Conservation (phyloP, 2,329 filamentous ascomycete species). For the Penicillium sclerotiorum region DNA sequence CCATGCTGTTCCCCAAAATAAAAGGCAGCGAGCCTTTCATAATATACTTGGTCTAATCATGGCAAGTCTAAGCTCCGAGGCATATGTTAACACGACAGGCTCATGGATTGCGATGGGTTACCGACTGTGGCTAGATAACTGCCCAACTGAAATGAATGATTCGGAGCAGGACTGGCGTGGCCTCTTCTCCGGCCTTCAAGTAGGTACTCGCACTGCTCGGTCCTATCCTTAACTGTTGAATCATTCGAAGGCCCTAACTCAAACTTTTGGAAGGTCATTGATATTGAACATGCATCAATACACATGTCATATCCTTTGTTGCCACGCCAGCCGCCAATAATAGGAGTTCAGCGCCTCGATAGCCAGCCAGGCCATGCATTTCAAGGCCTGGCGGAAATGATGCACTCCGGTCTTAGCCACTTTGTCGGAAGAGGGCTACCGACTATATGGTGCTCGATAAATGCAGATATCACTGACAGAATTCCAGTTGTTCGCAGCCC, state of each 20-base stretch:
- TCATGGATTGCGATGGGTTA: constrained; percentile 36
- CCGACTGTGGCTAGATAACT: constrained; percentile 31
- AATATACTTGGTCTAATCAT: constrained; percentile 34
- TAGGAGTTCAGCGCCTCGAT: constrained; percentile 22
- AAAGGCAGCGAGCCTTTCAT: constrained; percentile 22
- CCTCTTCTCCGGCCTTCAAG: constrained; percentile 31
- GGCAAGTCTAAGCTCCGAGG: constrained; percentile 35
- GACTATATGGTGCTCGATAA: constrained; percentile 33
- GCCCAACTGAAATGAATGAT: constrained; percentile 15
- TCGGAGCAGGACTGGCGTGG: constrained; percentile 26
- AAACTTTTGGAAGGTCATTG: constrained; percentile 24
- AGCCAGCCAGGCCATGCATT: constrained; percentile 28
- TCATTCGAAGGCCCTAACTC: too few relatives aligned
- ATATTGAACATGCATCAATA: constrained; percentile 36
- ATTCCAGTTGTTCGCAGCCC: constrained; percentile 16
- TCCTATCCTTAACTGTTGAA: neutral
- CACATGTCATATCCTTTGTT: constrained; percentile 34
- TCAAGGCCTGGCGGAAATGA: constrained; percentile 32
- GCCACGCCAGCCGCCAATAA: constrained; percentile 26
- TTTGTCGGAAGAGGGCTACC: constrained; percentile 33
- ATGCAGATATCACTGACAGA: constrained; percentile 17
- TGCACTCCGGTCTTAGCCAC: constrained; percentile 34
- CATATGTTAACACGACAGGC: constrained; percentile 29
- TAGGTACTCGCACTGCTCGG: constrained; percentile 2
- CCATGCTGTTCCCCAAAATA: neutral